These are phyloP conservation scores for Curvularia spicifera DNA, from an alignment of 2,329 filamentous ascomycete species.

Conservation along the genomic window DNA sequence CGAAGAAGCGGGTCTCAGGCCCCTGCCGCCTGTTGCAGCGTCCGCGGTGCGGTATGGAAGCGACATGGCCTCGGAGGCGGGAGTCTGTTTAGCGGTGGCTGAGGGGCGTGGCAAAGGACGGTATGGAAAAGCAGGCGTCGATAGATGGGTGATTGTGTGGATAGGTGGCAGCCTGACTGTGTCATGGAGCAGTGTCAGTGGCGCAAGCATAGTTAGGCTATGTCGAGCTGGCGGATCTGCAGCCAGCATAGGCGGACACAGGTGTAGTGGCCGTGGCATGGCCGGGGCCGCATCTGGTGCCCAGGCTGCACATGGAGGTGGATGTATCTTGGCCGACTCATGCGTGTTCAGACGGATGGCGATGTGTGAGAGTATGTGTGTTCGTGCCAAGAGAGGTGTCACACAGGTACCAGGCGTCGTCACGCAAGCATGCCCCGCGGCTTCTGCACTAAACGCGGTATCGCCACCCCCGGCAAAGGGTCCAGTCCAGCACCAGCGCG, in stretches of 20 bases:
- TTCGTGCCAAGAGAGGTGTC: not conserved
- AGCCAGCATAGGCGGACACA: not conserved
- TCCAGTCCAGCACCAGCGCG: slow-evolving; percentile 10
- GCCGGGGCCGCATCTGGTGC: not conserved
- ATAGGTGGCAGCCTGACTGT: not conserved
- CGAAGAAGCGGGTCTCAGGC: slow-evolving; percentile 7
- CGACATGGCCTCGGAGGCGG: not conserved
- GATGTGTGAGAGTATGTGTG: not conserved
- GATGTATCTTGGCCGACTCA: not conserved
- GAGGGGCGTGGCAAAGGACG: not conserved
- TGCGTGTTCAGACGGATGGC: not conserved
- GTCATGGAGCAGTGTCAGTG: slow-evolving; percentile 1
- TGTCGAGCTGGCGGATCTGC: not conserved
- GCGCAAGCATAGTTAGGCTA: slow-evolving; percentile 1
- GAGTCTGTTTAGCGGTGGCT: not conserved
- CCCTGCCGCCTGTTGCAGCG: slow-evolving; percentile 8
- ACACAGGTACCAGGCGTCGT: not conserved
- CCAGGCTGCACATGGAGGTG: no score
- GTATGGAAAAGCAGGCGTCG: not conserved
- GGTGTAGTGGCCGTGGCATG: not conserved
- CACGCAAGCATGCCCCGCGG: not conserved
- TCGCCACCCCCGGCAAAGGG: slow-evolving; percentile 1
- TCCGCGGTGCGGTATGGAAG: not conserved
- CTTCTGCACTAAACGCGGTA: not conserved
- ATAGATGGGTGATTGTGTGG: not conserved